Evolutionary conservation across 2,329 filamentous ascomycete species (phyloP).

Genomic region (Beauveria australis): DNA sequence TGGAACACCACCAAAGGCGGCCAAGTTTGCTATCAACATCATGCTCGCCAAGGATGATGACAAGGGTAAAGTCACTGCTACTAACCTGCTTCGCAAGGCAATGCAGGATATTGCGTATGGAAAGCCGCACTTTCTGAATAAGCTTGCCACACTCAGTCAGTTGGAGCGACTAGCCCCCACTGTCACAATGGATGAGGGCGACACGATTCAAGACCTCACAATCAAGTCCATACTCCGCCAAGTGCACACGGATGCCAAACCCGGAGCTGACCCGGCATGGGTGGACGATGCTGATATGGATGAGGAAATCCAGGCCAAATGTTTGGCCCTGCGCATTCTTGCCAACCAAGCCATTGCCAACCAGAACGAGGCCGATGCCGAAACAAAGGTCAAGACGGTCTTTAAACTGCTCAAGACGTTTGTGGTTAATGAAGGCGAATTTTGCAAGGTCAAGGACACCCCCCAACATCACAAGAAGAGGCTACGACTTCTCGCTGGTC

Average conservation of each 20-base stretch:
- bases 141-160: constrained; percentile 63
- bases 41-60: constrained; percentile 67
- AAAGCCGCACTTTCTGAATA: constrained; percentile 65
- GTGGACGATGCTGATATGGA: constrained; percentile 60
- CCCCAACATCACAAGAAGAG: constrained; percentile 70
- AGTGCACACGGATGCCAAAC: constrained; percentile 54
- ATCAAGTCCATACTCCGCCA: constrained; percentile 67
- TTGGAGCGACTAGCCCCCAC: constrained; percentile 67
- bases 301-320: constrained; percentile 75
- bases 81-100: constrained; percentile 70
- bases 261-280: constrained; percentile 52
- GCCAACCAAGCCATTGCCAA: constrained; percentile 72
- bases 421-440: constrained; percentile 67
- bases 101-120: constrained; percentile 68
- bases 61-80: constrained; percentile 73
- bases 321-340: constrained; percentile 73
- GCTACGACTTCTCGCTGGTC: constrained; percentile 74
- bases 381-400: constrained; percentile 57
- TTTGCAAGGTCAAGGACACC: constrained; percentile 67
- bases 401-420: constrained; percentile 74
- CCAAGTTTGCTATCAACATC: constrained; percentile 91
- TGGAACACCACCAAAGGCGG: constrained; percentile 70
- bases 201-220: constrained; percentile 70
- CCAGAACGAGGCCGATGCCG: constrained; percentile 42
- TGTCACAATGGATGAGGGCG: constrained; percentile 63